Conservation (phyloP, 1,284 basidiomycete genomes). For the Ganoderma sinense region DNA sequence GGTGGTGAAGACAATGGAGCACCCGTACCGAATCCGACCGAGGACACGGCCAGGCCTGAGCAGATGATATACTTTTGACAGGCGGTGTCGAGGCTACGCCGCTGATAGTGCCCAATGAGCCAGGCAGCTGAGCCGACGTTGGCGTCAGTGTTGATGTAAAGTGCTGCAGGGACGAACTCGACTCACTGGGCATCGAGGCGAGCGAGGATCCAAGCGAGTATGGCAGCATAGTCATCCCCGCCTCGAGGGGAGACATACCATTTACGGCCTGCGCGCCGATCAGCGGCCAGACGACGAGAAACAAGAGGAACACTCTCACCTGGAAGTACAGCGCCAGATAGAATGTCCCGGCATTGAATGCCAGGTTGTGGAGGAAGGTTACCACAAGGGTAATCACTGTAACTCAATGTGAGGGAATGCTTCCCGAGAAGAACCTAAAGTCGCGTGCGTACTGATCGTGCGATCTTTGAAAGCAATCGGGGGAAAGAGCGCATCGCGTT, state of each 20-base stretch:
- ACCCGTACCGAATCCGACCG: slow-evolving; percentile 74
- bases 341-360: slow-evolving; percentile 83
- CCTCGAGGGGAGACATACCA: slow-evolving; percentile 67
- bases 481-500: slow-evolving; percentile 77
- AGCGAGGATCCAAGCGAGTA: slow-evolving; percentile 84
- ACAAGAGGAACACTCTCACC: slow-evolving; percentile 47
- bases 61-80: slow-evolving; percentile 72
- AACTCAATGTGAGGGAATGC: slow-evolving; percentile 31
- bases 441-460: slow-evolving; percentile 58
- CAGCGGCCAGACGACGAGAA: slow-evolving; percentile 23
- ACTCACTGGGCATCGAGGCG: slow-evolving; percentile 70
- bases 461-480: slow-evolving; percentile 62
- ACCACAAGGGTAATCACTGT: slow-evolving; percentile 71
- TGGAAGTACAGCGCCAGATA: slow-evolving; percentile 84
- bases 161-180: slow-evolving; percentile 16
- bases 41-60: slow-evolving; percentile 65
- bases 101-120: slow-evolving; percentile 73
- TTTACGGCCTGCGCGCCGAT: slow-evolving; percentile 61
- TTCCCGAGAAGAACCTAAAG: slow-evolving; percentile 20
- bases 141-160: slow-evolving; percentile 23
- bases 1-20: slow-evolving; percentile 24
- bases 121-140: slow-evolving; percentile 57
- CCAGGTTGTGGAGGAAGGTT: slow-evolving; percentile 80
- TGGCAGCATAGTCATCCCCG: slow-evolving; percentile 77
- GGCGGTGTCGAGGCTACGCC: slow-evolving; percentile 58